Evolutionary conservation across 2,329 filamentous ascomycete genomes (phyloP).

Genomic region (Ilyonectria robusta): DNA sequence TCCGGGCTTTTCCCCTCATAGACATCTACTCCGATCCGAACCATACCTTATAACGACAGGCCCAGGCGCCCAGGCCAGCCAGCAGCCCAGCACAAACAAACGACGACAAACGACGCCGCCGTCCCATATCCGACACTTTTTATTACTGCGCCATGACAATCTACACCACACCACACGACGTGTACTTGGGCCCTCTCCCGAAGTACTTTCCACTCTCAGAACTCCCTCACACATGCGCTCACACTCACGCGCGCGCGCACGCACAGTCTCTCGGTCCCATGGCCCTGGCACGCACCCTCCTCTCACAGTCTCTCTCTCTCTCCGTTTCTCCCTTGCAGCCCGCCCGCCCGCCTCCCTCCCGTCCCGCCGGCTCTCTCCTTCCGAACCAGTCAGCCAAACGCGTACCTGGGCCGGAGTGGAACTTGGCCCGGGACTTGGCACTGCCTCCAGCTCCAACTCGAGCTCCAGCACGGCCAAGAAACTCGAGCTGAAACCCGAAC

Average conservation of each 20-base stretch:
- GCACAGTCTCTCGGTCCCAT: neutral
- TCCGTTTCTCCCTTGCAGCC: neutral
- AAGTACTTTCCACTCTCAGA: neutral
- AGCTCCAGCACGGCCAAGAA: constrained; percentile 23
- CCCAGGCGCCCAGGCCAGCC: neutral
- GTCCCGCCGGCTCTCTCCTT: neutral
- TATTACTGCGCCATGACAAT: constrained; percentile 27
- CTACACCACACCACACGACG: constrained; percentile 13
- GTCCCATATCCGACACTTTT: constrained; percentile 19
- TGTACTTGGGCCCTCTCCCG: neutral
- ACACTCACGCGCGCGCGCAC: neutral
- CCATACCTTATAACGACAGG: constrained; percentile 18
- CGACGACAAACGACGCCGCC: constrained; percentile 18
- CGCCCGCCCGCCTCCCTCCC: neutral
- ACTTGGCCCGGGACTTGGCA: constrained; percentile 7
- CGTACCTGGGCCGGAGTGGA: neutral
- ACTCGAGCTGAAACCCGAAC: constrained; percentile 33
- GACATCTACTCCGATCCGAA: constrained; percentile 27
- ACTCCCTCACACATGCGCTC: neutral
- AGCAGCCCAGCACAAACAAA: neutral
- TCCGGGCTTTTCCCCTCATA: constrained; percentile 24
- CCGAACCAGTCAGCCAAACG: neutral
- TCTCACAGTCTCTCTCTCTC: neutral
- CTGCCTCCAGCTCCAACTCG: constrained; percentile 13
- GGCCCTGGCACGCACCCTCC: neutral